phyloP scores from a whole-genome alignment of 306 rosid genomes.

The Rosa rugosa region DNA sequence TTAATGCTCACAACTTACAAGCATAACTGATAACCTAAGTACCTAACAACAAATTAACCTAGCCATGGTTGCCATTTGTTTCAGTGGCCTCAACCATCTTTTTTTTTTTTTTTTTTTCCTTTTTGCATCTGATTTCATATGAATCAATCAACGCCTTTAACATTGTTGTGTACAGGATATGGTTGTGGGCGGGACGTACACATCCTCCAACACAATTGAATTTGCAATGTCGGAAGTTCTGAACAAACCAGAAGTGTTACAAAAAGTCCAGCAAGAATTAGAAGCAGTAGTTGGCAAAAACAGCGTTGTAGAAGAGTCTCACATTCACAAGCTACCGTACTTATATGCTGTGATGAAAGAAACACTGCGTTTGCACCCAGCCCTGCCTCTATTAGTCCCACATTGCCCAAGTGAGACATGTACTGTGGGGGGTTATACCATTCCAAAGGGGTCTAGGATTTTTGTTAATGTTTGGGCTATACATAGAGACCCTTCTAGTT shows the following conservation, averaged over 20 bases:
- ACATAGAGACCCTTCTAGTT: constrained; percentile 62
- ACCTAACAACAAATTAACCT: too few relatives aligned
- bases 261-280: constrained; percentile 51
- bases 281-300: constrained; percentile 43
- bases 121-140: neutral
- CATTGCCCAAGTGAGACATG: constrained; percentile 54
- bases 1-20: too few relatives aligned
- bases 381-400: constrained; percentile 51
- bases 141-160: neutral
- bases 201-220: constrained; percentile 64
- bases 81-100: neutral
- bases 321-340: constrained; percentile 49
- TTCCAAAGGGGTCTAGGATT: constrained; percentile 58
- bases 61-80: too few relatives aligned
- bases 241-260: constrained; percentile 40
- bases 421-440: constrained; percentile 49
- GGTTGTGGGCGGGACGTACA: constrained; percentile 65
- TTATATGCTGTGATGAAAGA: constrained; percentile 72
- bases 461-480: constrained; percentile 76
- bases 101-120: neutral
- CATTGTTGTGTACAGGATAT: constrained; percentile 46
- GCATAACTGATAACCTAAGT: too few relatives aligned
- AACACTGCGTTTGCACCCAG: constrained; percentile 60
- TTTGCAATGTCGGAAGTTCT: constrained; percentile 65
- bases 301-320: constrained; percentile 63